Evolutionary conservation across 2,329 filamentous ascomycete genomes (phyloP), one percentile per base, ranked within the genome.

Genomic region (Diaporthe amygdali): DNA sequence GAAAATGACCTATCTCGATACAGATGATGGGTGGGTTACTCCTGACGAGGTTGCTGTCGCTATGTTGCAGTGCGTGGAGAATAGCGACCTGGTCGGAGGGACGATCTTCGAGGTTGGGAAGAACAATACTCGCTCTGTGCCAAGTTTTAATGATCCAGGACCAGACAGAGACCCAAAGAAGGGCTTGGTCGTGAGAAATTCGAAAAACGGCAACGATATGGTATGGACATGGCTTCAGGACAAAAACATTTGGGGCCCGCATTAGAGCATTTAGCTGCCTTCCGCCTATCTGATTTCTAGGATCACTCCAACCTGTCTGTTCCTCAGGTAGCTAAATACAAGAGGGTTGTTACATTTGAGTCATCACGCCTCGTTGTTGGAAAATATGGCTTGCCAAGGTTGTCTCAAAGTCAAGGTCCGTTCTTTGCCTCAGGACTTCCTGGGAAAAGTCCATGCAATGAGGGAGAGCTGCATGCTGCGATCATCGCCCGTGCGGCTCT

Each of bases 71-170:
- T 80, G 82, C 12, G 75, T 83, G 1, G 78, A 83, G 72, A 76
- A 78, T 2, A 77, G 77, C 0, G 74, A 78, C 1, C 67, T 82
- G 17, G 73, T 75, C 1, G 83, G 83, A 5, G 84, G 84, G 0
- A 82, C 82, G 0, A 76, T 86, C 1, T 66, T 86, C 1, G 84
- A 86, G 73, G 78, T 85, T 20, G 82, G 80, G 0, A 77, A 77
- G 52, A 69, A 75, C 0, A 71, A 74, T 6, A 77, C 78, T 1
- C 77, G 84, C 1, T 67, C 75, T 22, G 82, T 86, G 9, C 69
- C 75, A 27, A 54, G 70, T 0, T 78, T 79, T 6, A 81, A 84
- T 32, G 84, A 85, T 30, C 79, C 82, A 0, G 84, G 84, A 1
- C 83, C 84, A 14, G 79, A 55, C 49, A 70, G 68, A 12, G 73